Base-by-base conservation (phyloP, 2,329 filamentous ascomycete genomes). In the Lizonia empirigonia region DNA sequence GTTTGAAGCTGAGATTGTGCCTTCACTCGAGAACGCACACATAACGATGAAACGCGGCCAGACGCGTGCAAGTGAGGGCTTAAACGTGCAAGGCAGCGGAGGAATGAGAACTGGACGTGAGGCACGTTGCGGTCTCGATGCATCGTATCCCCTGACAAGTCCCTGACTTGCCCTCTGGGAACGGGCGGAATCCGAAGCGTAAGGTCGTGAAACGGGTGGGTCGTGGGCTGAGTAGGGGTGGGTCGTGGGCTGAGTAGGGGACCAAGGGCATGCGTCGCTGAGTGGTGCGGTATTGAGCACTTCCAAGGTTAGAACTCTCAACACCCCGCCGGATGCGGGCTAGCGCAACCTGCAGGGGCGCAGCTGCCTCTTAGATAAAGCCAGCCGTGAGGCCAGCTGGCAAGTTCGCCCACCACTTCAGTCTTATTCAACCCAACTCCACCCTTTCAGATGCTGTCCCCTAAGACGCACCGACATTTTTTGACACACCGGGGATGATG, bases 361-460 rank as follows among this genome's bases (percentile, higher is more conserved):
- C 55, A 55, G 56, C 53, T 56, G 55, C 55, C 34, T 42, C 37
- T 59, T 69, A 58, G 64, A 70, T 71, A 72, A 73, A 70, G 62
- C 62, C 64, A 44, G 51, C 63, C 58, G 44, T 67, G 55, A 63
- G 65, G 68, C 69, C 68, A 71, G 56, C 44, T 65, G 56, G 49
- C 58, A 48, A 49, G 44, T 58, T 58, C 49, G 51, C 47, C 61
- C 65, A 66, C 65, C 59, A 68, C 62, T 60, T 53, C 58, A 55
- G 55, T 58, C 58, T 51, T 60, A 60, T 62, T 44, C 56, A 59
- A 54, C 51, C 56, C 59, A 56, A 53, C 61, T 61, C 63, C 64
- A 59, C 60, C 61, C 52, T 61, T 53, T 56, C 65, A 62, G 61
- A 71, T 71, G 67, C 66, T 55, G 59, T 57, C 53, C 54, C 58